Evolutionary conservation across 2,329 filamentous ascomycete genomes (phyloP), one percentile per base, ranked within the genome.

Genomic region (Clarireedia sp.): DNA sequence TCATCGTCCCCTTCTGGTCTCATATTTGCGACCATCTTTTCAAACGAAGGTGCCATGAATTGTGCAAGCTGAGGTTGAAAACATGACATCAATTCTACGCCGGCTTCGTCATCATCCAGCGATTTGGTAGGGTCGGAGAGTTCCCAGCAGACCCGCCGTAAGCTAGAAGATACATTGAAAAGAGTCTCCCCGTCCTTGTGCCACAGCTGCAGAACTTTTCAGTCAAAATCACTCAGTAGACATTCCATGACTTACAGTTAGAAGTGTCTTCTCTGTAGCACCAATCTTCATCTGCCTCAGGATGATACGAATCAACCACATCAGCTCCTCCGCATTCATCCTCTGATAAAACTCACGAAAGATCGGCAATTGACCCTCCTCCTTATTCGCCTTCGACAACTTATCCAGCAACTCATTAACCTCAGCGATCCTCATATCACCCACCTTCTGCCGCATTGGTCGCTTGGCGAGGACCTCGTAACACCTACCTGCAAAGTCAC

Each of bases 61-160:
- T 94, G 88, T 4, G 94, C 94, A 37, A 99, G 78, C 70, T 97
- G 94, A 5, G 94, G 94, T 67, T 97, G 92, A 67, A 97, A 97
- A 68, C 90, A 96, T 66, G 94, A 87, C 89, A 96, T 96, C 36
- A 97, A 74, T 1, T 79, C 76, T 14, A 97, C 84, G 0, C 86
- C 85, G 0, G 83, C 80, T 51, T 90, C 83, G 23, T 90, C 86
- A 37, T 83, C 83, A 61, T 90, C 83, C 2, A 99, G 77, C 3
- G 87, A 81, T 10, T 89, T 71, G 38, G 79, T 75, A 0, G 86
- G 86, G 67, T 96, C 85, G 63, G 81, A 82, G 2, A 99, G 74
- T 68, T 97, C 91, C 92, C 94, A 97, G 67, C 94, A 99, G 0
- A 99, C 92, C 38, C 91, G 81, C 6, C 89, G 82, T 56, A 99